These are phyloP conservation scores for Capsella rubella DNA, from an alignment of 441 rosid species.

Conservation along the genomic window DNA sequence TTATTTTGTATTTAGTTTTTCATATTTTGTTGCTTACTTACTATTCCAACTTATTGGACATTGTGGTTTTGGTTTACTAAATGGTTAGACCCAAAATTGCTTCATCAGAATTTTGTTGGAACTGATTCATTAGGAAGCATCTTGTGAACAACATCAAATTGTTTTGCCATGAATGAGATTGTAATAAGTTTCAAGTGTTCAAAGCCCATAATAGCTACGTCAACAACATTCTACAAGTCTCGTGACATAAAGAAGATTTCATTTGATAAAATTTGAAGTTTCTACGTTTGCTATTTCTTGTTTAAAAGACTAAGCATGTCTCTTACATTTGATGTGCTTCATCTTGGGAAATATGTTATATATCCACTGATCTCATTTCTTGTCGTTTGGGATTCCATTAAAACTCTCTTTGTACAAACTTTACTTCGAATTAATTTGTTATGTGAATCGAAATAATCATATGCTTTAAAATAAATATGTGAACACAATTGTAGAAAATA, in stretches of 20 bases:
- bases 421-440: no score
- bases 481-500: neutral
- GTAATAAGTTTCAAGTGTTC: neutral
- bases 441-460: no score
- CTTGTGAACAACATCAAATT: neutral
- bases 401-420: no score
- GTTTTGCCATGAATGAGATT: neutral
- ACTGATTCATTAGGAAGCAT: neutral
- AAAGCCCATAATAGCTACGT: neutral
- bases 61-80: neutral
- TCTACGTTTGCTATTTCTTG: constrained; percentile 4
- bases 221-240: neutral
- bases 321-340: no score
- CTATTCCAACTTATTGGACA: constrained; percentile 11
- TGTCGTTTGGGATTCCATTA: no score
- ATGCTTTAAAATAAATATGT: no score
- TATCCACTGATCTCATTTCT: no score
- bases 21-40: neutral
- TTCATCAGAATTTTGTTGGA: neutral
- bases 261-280: neutral
- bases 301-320: neutral
- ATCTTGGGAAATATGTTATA: no score
- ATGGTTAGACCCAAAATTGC: neutral
- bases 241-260: neutral
- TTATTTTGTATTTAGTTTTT: constrained; percentile 11